These are phyloP conservation scores for Aspergillus piperis DNA, from an alignment of 2,329 filamentous ascomycete genomes.

Conservation along the genomic window DNA sequence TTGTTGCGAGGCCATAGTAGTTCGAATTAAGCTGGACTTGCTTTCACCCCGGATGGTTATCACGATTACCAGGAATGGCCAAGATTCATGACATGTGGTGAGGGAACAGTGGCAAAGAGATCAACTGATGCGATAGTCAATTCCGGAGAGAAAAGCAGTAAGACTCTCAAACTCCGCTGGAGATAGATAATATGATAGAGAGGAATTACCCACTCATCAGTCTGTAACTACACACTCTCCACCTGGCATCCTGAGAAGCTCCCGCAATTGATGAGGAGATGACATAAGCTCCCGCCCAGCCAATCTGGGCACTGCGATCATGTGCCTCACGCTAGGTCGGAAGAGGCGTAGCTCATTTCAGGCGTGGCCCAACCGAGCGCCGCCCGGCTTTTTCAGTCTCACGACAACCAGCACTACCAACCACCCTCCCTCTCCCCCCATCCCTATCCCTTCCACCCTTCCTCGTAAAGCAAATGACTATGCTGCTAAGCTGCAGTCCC, in stretches of 20 bases:
- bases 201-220: neutral
- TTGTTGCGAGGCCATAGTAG: constrained; percentile 56
- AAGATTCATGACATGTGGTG: constrained; percentile 26
- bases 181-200: neutral
- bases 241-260: constrained; percentile 33
- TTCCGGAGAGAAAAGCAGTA: neutral
- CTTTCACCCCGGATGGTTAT: constrained; percentile 17
- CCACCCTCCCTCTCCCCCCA: constrained; percentile 13
- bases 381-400: constrained; percentile 26
- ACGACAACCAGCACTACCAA: constrained; percentile 24
- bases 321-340: constrained; percentile 16
- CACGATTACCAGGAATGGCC: constrained; percentile 14
- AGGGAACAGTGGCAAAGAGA: neutral
- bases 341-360: constrained; percentile 14
- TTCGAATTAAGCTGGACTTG: constrained; percentile 11
- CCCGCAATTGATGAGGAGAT: constrained; percentile 21
- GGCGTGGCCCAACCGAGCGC: constrained; percentile 20
- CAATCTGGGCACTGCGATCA: constrained; percentile 12
- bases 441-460: constrained; percentile 19
- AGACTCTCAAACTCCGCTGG: neutral
- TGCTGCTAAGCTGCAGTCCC: constrained; percentile 34
- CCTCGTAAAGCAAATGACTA: constrained; percentile 45
- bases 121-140: no score
- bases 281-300: constrained; percentile 26
- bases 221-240: constrained; percentile 20